These are phyloP conservation scores for Avena sativa DNA, from an alignment of 176 grass and related monocot species.

Conservation along the genomic window DNA sequence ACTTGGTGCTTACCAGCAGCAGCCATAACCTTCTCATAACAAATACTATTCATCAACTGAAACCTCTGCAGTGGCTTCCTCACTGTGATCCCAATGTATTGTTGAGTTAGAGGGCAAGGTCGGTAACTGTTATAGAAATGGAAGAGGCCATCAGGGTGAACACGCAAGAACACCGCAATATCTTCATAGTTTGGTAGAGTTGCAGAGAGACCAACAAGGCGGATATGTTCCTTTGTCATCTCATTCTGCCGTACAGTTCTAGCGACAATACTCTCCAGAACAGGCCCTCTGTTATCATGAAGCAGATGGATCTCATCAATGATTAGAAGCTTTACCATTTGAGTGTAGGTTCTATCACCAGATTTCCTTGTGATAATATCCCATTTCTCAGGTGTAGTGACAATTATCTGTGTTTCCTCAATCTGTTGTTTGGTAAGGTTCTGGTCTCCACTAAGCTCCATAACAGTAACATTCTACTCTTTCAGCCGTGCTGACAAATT, in stretches of 20 bases:
- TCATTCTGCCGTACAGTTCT: slow-evolving; percentile 94
- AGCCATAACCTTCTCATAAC: slow-evolving; percentile 91
- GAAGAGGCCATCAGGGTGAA: slow-evolving; percentile 64
- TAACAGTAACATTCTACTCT: slow-evolving; percentile 72
- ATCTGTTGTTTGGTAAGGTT: slow-evolving; percentile 84
- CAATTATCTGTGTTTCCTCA: slow-evolving; percentile 96
- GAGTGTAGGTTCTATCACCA: slow-evolving; percentile 89
- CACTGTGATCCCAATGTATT: slow-evolving; percentile 93
- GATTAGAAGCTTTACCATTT: slow-evolving; percentile 93
- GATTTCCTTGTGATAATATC: slow-evolving; percentile 96
- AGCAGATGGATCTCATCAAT: slow-evolving; percentile 97
- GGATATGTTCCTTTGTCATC: slow-evolving; percentile 81
- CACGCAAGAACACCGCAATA: slow-evolving; percentile 78
- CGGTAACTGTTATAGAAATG: slow-evolving; percentile 96
- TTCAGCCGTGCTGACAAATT: slow-evolving; percentile 81
- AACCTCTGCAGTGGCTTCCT: slow-evolving; percentile 93
- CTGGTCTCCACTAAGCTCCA: slow-evolving; percentile 90
- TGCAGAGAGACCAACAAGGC: slow-evolving; percentile 84
- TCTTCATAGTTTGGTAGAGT: slow-evolving; percentile 94
- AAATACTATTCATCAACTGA: slow-evolving; percentile 95
- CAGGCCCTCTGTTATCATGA: slow-evolving; percentile 94
- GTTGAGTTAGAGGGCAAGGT: slow-evolving; percentile 92
- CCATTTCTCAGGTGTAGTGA: slow-evolving; percentile 98
- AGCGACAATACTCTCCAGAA: slow-evolving; percentile 96
- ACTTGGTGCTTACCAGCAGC: slow-evolving; percentile 93